Base-by-base conservation (phyloP, 441 rosid species). In the Populus tomentosa region DNA sequence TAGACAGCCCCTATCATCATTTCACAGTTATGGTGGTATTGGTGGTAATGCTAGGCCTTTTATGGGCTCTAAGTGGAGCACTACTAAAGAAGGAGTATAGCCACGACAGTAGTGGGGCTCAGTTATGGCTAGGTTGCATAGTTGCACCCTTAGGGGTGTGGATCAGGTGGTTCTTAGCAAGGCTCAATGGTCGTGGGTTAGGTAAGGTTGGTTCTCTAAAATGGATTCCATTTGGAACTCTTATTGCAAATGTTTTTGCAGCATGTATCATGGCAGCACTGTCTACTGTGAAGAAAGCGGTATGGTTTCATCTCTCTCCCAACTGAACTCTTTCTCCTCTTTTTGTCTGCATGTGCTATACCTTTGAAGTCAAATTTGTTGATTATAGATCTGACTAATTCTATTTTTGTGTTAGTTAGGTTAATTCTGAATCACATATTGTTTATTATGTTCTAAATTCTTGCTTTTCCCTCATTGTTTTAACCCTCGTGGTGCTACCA, bases 111-210 rank as follows among this genome's bases (percentile, higher is more conserved):
- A 86, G 84, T 56, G 83, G 59, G 18, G 88, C 98, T 74, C 86
- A 95, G 53, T 88, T 93, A 75, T 93, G 98, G 96, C 72, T 93
- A 75, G 98, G 90, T 77, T 95, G 98, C 83, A 70, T 88, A 63
- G 92, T 93, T 74, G 98, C 86, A 38, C 87, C 93, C 3, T 73
- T 88, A 14, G 98, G 98, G 67, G 98, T 93, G 46, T 95, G 98
- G 98, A 85, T 90, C 69, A 91, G 98, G 89, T 95, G 98, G 98
- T 89, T 88, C 84, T 75, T 95, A 80, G 94, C 98, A 10, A 84
- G 92, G 56, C 85, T 91, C 14, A 95, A 93, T 16, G 98, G 98
- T 21, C 84, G 80, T 21, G 98, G 98, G n/a, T 69, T 95, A 10
- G 98, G 98, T 62, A 90, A 85, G 77, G 64, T 84, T 6, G 88